These are phyloP conservation scores for Phytophthora cactorum DNA, from an alignment of 352 stramenopile genomes.

Conservation along the genomic window DNA sequence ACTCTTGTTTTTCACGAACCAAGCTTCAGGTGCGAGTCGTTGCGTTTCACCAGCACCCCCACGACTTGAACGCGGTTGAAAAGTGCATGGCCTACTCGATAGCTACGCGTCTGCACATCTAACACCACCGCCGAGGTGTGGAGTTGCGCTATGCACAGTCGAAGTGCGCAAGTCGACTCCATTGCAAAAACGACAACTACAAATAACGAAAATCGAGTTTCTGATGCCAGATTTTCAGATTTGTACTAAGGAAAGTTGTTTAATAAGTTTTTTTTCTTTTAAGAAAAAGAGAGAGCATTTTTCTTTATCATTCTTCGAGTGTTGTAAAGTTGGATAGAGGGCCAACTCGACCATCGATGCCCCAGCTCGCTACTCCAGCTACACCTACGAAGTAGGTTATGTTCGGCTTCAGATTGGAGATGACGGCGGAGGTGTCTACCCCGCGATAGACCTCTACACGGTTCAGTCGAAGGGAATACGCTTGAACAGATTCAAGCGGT, in stretches of 20 bases:
- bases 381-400: slow-evolving; percentile 79
- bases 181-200: slow-evolving; percentile 13
- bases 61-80: slow-evolving; percentile 42
- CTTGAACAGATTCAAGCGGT: slow-evolving; percentile 52
- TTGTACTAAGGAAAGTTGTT: too few species aligned
- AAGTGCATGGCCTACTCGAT: slow-evolving; percentile 16
- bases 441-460: slow-evolving; percentile 78
- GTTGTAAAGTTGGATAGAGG: slow-evolving; percentile 79
- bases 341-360: slow-evolving; percentile 60
- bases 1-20: slow-evolving; percentile 24
- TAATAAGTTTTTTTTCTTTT: too few species aligned
- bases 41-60: slow-evolving; percentile 37
- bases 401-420: slow-evolving; percentile 61
- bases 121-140: slow-evolving; percentile 23
- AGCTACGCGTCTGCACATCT: slow-evolving; percentile 23
- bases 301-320: slow-evolving; percentile 14
- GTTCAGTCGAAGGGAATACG: slow-evolving; percentile 80
- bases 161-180: slow-evolving; percentile 32
- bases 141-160: slow-evolving; percentile 42
- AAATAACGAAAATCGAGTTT: background rate
- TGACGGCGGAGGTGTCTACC: slow-evolving; percentile 38
- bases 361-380: slow-evolving; percentile 68
- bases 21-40: slow-evolving; percentile 31
- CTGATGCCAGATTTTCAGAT: background rate
- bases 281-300: background rate